Conservation (phyloP, 75 land plant species). For the Picea glauca region DNA sequence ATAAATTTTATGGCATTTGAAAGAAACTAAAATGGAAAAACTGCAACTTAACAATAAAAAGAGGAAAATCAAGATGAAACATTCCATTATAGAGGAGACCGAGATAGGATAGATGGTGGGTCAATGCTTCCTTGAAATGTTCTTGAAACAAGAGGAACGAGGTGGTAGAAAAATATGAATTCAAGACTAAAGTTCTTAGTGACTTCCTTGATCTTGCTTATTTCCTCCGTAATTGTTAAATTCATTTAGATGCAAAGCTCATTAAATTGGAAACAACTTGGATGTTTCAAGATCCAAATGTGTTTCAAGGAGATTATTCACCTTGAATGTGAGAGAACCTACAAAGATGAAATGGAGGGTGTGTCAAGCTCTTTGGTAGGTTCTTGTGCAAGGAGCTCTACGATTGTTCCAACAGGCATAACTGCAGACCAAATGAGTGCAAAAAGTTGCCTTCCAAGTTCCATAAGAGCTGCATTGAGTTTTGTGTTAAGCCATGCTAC, state of each 20-base stretch:
- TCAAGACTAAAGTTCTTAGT: background rate
- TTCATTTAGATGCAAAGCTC: background rate
- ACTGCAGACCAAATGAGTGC: too few species aligned
- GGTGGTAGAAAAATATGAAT: background rate
- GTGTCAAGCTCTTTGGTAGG: too few species aligned
- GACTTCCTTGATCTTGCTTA: background rate
- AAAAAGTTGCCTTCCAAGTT: too few species aligned
- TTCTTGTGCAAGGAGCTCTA: too few species aligned
- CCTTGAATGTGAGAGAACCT: too few species aligned
- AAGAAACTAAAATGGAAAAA: background rate
- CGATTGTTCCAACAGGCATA: too few species aligned
- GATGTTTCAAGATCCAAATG: background rate
- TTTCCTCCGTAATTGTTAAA: background rate
- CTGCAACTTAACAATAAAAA: background rate
- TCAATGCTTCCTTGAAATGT: background rate
- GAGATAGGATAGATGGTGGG: background rate
- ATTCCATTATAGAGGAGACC: background rate
- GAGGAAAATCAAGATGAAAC: slow-evolving; percentile 5
- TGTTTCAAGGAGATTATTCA: background rate
- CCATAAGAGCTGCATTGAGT: too few species aligned
- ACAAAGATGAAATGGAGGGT: too few species aligned
- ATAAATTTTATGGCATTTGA: too few species aligned
- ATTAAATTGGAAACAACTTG: background rate
- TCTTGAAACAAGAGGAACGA: background rate
- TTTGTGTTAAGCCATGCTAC: too few species aligned